Evolutionary conservation across 805 yeast genomes (phyloP).

Genomic region (Zygoascus flipseniorum): DNA sequence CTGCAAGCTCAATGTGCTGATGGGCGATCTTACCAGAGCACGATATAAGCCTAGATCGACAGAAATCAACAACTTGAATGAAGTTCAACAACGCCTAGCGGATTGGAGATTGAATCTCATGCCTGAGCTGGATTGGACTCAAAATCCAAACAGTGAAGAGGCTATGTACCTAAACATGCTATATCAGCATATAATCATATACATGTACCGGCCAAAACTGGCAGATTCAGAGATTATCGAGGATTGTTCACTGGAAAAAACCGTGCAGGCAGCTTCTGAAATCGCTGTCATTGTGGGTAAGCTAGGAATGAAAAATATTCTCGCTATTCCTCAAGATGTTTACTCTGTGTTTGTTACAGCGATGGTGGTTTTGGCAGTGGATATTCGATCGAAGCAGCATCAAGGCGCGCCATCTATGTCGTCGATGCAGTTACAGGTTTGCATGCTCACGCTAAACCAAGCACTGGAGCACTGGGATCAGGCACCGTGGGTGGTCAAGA

Average conservation of each 20-base stretch:
- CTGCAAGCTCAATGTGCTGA: conserved; percentile 5
- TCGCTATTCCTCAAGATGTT: conserved; percentile 8
- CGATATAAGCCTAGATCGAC: conserved; percentile 6
- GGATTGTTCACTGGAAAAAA: conserved; percentile 6
- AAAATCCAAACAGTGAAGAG: not conserved
- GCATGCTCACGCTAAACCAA: conserved; percentile 10
- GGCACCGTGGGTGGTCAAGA: conserved; percentile 9
- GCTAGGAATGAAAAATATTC: not conserved
- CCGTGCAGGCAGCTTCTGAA: conserved; percentile 7
- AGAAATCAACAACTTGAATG: not conserved
- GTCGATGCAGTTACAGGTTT: conserved; percentile 7
- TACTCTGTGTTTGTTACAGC: conserved; percentile 7
- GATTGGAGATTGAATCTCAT: conserved; percentile 7
- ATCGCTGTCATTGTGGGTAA: conserved; percentile 2
- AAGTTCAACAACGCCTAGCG: not conserved
- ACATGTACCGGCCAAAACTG: conserved; percentile 7
- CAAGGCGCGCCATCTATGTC: not conserved
- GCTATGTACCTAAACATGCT: conserved; percentile 6
- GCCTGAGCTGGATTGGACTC: conserved; percentile 7
- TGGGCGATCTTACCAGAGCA: conserved; percentile 3
- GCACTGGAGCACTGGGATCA: conserved; percentile 13
- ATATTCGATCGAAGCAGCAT: not conserved
- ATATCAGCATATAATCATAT: conserved; percentile 9
- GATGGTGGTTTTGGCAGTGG: conserved; percentile 6
- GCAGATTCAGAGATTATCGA: conserved; percentile 4